These are phyloP conservation scores for Tuber umbilicatum DNA, from an alignment of 495 filamentous ascomycete species.

Conservation along the genomic window DNA sequence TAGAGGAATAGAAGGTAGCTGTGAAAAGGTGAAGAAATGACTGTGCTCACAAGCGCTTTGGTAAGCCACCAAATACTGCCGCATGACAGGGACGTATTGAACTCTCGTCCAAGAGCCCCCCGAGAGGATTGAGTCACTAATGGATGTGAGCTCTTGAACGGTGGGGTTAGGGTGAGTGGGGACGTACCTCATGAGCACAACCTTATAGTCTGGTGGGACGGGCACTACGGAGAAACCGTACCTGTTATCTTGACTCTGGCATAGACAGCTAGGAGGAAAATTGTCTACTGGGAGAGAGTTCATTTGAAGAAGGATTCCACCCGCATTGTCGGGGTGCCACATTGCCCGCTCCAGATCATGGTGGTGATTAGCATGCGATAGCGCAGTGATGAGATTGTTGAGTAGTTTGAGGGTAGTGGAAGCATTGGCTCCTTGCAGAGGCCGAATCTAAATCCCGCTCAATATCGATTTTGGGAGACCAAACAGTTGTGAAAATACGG, in stretches of 20 bases:
- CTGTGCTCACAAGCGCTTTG: too few species aligned
- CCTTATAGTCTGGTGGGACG: too few species aligned
- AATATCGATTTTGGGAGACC: not conserved
- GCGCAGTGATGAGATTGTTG: not conserved
- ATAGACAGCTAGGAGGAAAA: too few species aligned
- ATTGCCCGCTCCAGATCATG: too few species aligned
- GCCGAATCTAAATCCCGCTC: not conserved
- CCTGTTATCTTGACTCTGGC: too few species aligned
- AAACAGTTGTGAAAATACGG: not conserved
- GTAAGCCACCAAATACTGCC: not conserved
- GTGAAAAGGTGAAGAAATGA: not conserved
- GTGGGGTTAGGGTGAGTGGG: too few species aligned
- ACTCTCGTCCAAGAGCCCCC: not conserved
- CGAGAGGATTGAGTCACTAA: not conserved
- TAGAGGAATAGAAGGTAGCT: not conserved
- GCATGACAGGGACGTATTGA: not conserved
- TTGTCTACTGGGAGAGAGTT: too few species aligned
- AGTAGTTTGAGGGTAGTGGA: not conserved
- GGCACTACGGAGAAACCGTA: too few species aligned
- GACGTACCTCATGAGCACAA: too few species aligned
- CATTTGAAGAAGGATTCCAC: too few species aligned
- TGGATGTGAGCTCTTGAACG: too few species aligned
- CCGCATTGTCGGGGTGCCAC: too few species aligned
- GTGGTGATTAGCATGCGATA: slow-evolving; percentile 2
- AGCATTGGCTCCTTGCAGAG: not conserved